A percentile compares a stretch with the other conserved stretches of the same genome.
These are phyloP conservation scores for Taphrina deformans DNA, from an alignment of 1,139 yeast genomes.

Conservation along the genomic window DNA sequence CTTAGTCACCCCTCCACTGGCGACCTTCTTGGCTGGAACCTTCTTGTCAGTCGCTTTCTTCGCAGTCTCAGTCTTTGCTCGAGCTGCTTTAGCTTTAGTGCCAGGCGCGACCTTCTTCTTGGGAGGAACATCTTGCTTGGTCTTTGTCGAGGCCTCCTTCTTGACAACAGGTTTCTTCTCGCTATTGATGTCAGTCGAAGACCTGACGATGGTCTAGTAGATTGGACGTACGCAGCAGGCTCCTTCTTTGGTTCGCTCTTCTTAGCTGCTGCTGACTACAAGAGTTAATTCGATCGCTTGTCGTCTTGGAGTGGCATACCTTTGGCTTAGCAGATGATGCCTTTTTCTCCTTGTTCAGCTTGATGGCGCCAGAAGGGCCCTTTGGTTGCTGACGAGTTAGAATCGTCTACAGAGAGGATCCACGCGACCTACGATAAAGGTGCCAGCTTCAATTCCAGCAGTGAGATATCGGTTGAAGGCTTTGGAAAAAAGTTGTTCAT, in stretches of 20 bases:
- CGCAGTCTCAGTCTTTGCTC: slow-evolving; percentile 12
- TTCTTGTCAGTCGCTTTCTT: slow-evolving; percentile 11
- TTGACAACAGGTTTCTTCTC: slow-evolving; percentile 42
- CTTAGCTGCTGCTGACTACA: slow-evolving; percentile 42
- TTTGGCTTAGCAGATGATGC: slow-evolving; percentile 39
- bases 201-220: too few species aligned
- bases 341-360: slow-evolving; percentile 55
- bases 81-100: slow-evolving; percentile 27
- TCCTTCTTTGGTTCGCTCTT: slow-evolving; percentile 42
- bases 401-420: not conserved
- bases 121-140: slow-evolving; percentile 32
- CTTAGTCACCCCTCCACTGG: slow-evolving; percentile 28
- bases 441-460: slow-evolving; percentile 77
- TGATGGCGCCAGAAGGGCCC: slow-evolving; percentile 64
- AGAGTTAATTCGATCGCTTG: slow-evolving; percentile 28
- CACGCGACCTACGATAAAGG: slow-evolving; percentile 66
- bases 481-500: slow-evolving; percentile 66
- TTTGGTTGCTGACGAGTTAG: slow-evolving; percentile 17
- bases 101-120: slow-evolving; percentile 32
- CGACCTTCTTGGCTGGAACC: slow-evolving; percentile 32
- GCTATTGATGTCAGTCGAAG: slow-evolving; percentile 22
- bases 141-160: slow-evolving; percentile 36
- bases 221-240: slow-evolving; percentile 12
- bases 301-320: not conserved
- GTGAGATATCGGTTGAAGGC: slow-evolving; percentile 76